Base-by-base conservation (phyloP, 2,329 filamentous ascomycete species). In the Cladosporium sp. region DNA sequence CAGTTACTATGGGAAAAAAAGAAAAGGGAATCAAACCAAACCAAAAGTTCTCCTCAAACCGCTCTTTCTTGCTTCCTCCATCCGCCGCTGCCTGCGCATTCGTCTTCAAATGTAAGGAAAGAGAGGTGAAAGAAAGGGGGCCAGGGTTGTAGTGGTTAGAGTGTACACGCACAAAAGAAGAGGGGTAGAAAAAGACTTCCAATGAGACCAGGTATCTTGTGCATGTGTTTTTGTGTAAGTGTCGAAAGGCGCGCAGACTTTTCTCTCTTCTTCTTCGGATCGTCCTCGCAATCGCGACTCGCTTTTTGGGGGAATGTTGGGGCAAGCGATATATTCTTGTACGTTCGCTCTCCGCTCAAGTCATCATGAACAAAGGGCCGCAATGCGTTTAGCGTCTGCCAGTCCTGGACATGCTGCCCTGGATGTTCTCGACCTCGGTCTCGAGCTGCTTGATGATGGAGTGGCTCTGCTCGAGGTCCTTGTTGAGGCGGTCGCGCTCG, bases 401-500 rank as follows among this genome's bases (percentile, higher is more conserved):
- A 37, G 63, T 66, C 48, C 64, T 61, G 43, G 56, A 58, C 59
- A 68, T 64, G 55, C 64, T 67, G 43, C 65, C 75, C 60, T 97
- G 92, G 84, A 97, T 88, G 62, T 83, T 76, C 75, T 99, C 93
- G 67, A 99, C 86, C 69, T 99, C 93, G 61, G 81, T 78, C 77
- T 99, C 93, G 63, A 95, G 80, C 70, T 87, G 83, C 81, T 93
- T 93, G 80, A 93, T 95, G 51, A 76, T 71, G 50, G 93, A 92
- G 68, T 99, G 95, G 61, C 92, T 97, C 73, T 89, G 88, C 79
- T 99, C 93, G 72, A 99, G 83, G 69, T 99, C 93, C 84, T 99
- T 99, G 85, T 99, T 99, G 76, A 99, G 84, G 64, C 93, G 89
- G 73, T 99, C 95, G 73, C 93, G 87, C 83, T 99, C 93, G 57